Evolutionary conservation across 495 filamentous ascomycete species (phyloP).

Genomic region (Tetracladium marchalianum): DNA sequence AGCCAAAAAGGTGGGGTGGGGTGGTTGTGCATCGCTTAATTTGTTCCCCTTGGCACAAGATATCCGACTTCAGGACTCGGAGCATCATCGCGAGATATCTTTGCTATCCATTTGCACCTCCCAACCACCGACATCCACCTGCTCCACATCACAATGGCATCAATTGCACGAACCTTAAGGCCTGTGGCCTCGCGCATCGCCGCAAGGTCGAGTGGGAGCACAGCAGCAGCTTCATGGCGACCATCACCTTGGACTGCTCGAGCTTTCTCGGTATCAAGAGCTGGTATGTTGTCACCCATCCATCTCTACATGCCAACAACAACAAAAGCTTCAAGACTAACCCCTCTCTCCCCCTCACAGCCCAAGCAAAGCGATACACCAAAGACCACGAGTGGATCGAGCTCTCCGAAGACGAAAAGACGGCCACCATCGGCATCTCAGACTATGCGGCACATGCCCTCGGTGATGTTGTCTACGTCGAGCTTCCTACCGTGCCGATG

Average conservation of each 20-base stretch:
- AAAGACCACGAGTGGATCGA: constrained; percentile 98
- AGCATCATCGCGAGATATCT: too few relatives aligned
- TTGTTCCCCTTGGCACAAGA: too few relatives aligned
- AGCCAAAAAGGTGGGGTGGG: too few relatives aligned
- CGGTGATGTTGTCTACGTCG: constrained; percentile 94
- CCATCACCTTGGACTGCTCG: constrained; percentile 9
- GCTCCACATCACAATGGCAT: constrained; percentile 15
- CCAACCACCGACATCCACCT: background rate
- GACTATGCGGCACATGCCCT: constrained; percentile 81
- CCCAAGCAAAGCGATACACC: constrained; percentile 76
- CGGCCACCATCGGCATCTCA: constrained; percentile 72
- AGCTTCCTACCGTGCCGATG: constrained; percentile 63
- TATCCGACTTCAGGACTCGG: too few relatives aligned
- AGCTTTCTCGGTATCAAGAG: constrained; percentile 11
- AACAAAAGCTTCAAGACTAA: background rate
- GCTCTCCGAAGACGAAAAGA: constrained; percentile 62
- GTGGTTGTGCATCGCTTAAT: too few relatives aligned
- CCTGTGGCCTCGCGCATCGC: constrained; percentile 15
- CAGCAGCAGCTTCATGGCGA: constrained; percentile 6
- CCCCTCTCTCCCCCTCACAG: constrained; percentile 23
- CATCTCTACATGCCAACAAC: background rate
- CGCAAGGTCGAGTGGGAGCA: constrained; percentile 3
- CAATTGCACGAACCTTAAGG: constrained; percentile 21
- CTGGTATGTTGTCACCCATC: constrained; percentile 7
- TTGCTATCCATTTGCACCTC: too few relatives aligned